Base-by-base conservation (phyloP, 1,284 basidiomycete genomes). In the Fomitopsis schrenkii region DNA sequence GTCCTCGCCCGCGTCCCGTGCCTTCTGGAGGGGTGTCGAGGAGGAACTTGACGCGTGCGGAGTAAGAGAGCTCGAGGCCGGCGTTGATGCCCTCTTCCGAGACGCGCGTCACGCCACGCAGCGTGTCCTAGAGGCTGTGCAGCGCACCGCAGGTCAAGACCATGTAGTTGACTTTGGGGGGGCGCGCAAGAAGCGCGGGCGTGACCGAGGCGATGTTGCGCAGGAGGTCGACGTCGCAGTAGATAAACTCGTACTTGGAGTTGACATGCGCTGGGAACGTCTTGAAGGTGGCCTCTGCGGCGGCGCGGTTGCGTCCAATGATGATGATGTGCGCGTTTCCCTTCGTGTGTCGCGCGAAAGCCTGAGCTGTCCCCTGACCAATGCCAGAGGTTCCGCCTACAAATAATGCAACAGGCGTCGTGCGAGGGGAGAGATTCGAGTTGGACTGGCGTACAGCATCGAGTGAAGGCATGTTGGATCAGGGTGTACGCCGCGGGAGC, bases 201-300 rank as follows among this genome's bases (percentile, higher is more conserved):
- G 72, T 66, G 30, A 71, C 68, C 35, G 55, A 53, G 28, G 68
- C 64, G 28, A 76, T 68, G 62, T 75, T 74, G 62, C 66, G 66
- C 68, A 78, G 74, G 40, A 75, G 68, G 15, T 69, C 69, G 22
- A 70, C 72, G 57, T 79, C 76, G 68, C 75, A 77, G 55, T 68
- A 53, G 26, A 76, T 68, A 62, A 76, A 78, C 64, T 76, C 72
- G 66, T 75, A 70, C 59, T 72, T 33, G 52, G 55, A 48, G 36
- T 45, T 28, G 2, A 62, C 59, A 17, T 72, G 71, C 19, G 64
- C 66, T 14, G 74, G 72, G 60, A 74, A 71, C 12, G 65, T 62
- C 38, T 73, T 67, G 55, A 80, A 72, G 63, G 79, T 74, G 5
- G 68, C 45, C 42, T 76, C 68, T 7, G 81, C 71, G 45, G 73